Conservation (phyloP, 2,329 filamentous ascomycete species). For the Calonectria crousiana region DNA sequence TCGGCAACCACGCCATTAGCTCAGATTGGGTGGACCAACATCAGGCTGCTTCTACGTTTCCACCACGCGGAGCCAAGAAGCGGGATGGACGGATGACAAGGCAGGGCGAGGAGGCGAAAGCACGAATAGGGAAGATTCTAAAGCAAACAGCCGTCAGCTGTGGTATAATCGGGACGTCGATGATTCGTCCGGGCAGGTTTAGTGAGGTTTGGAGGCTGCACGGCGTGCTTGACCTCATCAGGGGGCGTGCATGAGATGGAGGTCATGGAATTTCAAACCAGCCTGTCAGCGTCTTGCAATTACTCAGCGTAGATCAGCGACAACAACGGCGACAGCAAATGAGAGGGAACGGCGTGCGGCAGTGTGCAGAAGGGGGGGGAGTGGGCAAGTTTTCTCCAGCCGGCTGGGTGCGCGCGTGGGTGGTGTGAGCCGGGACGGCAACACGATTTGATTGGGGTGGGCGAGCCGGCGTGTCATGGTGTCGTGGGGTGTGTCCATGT, state of each 20-base stretch:
- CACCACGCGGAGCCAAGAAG: conserved; percentile 38
- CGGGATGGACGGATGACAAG: conserved; percentile 34
- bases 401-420: conserved; percentile 24
- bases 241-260: conserved; percentile 37
- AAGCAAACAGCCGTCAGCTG: conserved; percentile 37
- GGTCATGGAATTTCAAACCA: conserved; percentile 33
- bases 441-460: conserved; percentile 23
- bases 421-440: conserved; percentile 38
- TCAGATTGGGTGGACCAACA: conserved; percentile 45
- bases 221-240: conserved; percentile 34
- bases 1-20: conserved; percentile 40
- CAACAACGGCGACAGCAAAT: conserved; percentile 33
- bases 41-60: conserved; percentile 41
- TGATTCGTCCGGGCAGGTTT: conserved; percentile 40
- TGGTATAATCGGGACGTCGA: conserved; percentile 37
- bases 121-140: conserved; percentile 40
- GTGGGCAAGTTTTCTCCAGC: conserved; percentile 13
- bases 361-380: conserved; percentile 15
- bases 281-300: conserved; percentile 51
- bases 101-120: conserved; percentile 31
- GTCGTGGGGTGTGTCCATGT: conserved; percentile 36
- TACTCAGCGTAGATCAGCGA: conserved; percentile 48
- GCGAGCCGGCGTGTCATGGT: conserved; percentile 34
- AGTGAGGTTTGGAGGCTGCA: conserved; percentile 33
- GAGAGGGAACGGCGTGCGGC: conserved; percentile 27